These are phyloP conservation scores for Nothophaeocryptopus gaeumannii DNA, from an alignment of 2,329 filamentous ascomycete species.

Conservation along the genomic window DNA sequence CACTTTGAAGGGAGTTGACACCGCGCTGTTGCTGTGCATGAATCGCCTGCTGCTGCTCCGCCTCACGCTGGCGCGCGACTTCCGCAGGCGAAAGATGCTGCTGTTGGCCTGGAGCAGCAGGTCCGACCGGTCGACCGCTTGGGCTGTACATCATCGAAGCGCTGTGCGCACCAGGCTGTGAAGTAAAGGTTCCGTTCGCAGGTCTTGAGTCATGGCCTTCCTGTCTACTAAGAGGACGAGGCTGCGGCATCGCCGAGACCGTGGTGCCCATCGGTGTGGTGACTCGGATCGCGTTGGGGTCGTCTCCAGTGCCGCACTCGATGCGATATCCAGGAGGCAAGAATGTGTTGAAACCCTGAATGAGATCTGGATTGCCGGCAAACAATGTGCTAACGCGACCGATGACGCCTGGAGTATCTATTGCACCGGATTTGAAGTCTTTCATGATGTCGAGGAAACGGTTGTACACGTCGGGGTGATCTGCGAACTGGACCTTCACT, in stretches of 20 bases:
- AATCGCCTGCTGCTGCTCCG: constrained; percentile 29
- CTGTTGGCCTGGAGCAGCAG: constrained; percentile 34
- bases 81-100: constrained; percentile 32
- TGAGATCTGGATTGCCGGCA: constrained; percentile 80
- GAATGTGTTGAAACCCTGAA: constrained; percentile 98
- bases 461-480: constrained; percentile 97
- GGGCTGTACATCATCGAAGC: constrained; percentile 44
- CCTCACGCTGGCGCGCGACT: constrained; percentile 31
- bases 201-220: constrained; percentile 27
- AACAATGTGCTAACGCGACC: constrained; percentile 94
- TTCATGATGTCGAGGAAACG: constrained; percentile 99
- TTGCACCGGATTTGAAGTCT: constrained; percentile 97
- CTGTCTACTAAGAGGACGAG: constrained; percentile 41
- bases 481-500: constrained; percentile 96
- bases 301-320: constrained; percentile 88
- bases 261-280: constrained; percentile 98
- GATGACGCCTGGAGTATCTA: constrained; percentile 96
- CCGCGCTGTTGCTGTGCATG: constrained; percentile 66
- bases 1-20: constrained; percentile 64
- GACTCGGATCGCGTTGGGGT: constrained; percentile 92
- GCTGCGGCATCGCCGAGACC: constrained; percentile 73
- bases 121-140: constrained; percentile 43
- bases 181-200: constrained; percentile 40
- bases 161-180: constrained; percentile 36
- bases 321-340: constrained; percentile 92